Percentiles rank a stretch among this genome's conserved stretches.
These are phyloP conservation scores for Xylariaceae sp. DNA, from an alignment of 2,329 filamentous ascomycete genomes.

Conservation along the genomic window DNA sequence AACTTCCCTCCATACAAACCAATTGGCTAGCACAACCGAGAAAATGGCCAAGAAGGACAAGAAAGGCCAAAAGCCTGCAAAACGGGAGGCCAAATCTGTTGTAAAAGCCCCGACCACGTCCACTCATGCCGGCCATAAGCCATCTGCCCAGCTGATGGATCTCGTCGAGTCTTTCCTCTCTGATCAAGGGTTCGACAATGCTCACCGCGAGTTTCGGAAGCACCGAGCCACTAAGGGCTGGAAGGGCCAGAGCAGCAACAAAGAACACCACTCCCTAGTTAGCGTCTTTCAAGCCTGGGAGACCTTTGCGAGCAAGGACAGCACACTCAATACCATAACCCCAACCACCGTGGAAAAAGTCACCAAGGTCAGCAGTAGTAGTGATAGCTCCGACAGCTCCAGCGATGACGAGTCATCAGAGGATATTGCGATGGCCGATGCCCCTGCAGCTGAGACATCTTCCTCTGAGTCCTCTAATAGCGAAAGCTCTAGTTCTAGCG, in stretches of 20 bases:
- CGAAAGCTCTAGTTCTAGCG: slow-evolving; percentile 45
- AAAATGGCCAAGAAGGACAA: slow-evolving; percentile 38
- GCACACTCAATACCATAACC: slow-evolving; percentile 36
- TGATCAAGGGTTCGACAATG: slow-evolving; percentile 67
- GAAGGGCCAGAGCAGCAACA: slow-evolving; percentile 42
- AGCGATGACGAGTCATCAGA: slow-evolving; percentile 41
- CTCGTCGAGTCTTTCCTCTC: slow-evolving; percentile 71
- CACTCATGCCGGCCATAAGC: slow-evolving; percentile 38
- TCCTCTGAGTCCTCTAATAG: slow-evolving; percentile 39
- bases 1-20: slow-evolving; percentile 15
- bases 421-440: slow-evolving; percentile 57
- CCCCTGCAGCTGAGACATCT: slow-evolving; percentile 38
- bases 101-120: slow-evolving; percentile 26
- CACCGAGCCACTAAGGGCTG: slow-evolving; percentile 63
- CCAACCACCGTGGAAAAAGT: slow-evolving; percentile 33
- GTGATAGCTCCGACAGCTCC: slow-evolving; percentile 41
- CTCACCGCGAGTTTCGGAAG: slow-evolving; percentile 67
- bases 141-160: slow-evolving; percentile 67
- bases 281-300: slow-evolving; percentile 60
- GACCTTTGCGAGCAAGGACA: slow-evolving; percentile 44
- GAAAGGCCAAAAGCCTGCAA: slow-evolving; percentile 26
- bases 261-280: slow-evolving; percentile 51
- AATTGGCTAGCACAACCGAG: slow-evolving; percentile 4
- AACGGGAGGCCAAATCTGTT: slow-evolving; percentile 22
- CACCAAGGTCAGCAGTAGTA: slow-evolving; percentile 40